Base-by-base conservation (phyloP, 768 basidiomycete species). In the Russula earlei region DNA sequence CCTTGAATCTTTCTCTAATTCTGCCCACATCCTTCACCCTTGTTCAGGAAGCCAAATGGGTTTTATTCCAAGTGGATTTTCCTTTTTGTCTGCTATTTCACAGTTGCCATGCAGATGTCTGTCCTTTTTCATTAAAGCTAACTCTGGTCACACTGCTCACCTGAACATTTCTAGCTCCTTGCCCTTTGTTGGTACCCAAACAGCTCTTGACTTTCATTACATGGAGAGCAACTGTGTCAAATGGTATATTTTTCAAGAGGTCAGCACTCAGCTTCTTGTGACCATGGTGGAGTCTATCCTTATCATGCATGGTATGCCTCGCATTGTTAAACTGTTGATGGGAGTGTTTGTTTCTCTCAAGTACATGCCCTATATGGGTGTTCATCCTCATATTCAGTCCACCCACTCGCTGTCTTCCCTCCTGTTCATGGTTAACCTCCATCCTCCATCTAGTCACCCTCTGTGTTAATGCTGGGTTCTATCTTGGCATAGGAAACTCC, bases 1-100 rank as follows among this genome's bases (percentile, higher is more conserved):
- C n/a, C n/a, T n/a, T n/a, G n/a, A n/a, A n/a, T n/a, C n/a, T n/a
- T n/a, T n/a, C n/a, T n/a, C n/a, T n/a, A n/a, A n/a, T n/a, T n/a
- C n/a, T n/a, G n/a, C n/a, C n/a, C 5, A 11, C 7, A 17, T 31
- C 25, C 15, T 31, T 33, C 55, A 37, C 48, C n/a, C 34, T 14
- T 14, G 12, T 19, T 27, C 17, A 71, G 67, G 12, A 68, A 59
- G 5, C 64, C 62, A 25, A 64, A 49, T 11, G 47, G 5, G 48
- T 49, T 29, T 44, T 61, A 53, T 4, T 59, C 66, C 27, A 72
- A 68, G 50, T 71, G 71, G 70, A 17, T 66, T 17, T 66, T 40
- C 52, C 20, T 58, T 37, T 66, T 58, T 37, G 52, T 60, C 24
- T 54, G 61, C 14, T 60, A 60, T 34, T 60, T 62, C 20, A 42